phyloP scores from a whole-genome alignment of 192 early-diverging fungal genomes.

The Kickxella alabastrina region DNA sequence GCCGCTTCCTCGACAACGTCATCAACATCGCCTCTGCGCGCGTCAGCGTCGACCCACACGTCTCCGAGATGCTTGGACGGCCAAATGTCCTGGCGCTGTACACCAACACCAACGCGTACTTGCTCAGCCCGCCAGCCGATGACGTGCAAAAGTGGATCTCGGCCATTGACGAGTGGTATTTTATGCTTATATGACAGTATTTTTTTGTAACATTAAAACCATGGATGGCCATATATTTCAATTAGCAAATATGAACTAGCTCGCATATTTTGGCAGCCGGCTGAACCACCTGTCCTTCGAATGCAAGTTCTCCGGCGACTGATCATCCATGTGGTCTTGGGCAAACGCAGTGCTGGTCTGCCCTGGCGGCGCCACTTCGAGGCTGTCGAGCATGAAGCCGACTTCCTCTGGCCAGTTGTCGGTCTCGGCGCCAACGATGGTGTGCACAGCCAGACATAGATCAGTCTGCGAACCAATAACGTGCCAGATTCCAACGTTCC shows the following conservation, averaged over 20 bases:
- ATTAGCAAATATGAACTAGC: too few species aligned
- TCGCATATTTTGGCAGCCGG: slow-evolving; percentile 33
- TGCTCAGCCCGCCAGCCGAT: slow-evolving; percentile 22
- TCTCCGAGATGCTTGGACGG: slow-evolving; percentile 31
- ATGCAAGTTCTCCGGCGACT: neutral
- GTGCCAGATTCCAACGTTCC: slow-evolving; percentile 41
- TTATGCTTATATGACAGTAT: slow-evolving; percentile 9
- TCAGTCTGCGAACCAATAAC: slow-evolving; percentile 31
- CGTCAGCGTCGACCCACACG: slow-evolving; percentile 11
- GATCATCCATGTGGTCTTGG: neutral
- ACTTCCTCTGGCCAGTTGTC: slow-evolving; percentile 42
- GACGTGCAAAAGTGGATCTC: slow-evolving; percentile 45
- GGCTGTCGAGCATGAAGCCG: slow-evolving; percentile 31
- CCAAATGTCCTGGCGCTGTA: slow-evolving; percentile 33
- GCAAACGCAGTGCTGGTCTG: neutral
- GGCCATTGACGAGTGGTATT: slow-evolving; percentile 50
- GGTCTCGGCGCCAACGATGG: slow-evolving; percentile 38
- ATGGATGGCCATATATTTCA: neutral
- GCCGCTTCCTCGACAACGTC: slow-evolving; percentile 67
- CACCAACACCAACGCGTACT: slow-evolving; percentile 31
- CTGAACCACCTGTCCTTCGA: slow-evolving; percentile 27
- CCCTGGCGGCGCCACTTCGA: slow-evolving; percentile 20
- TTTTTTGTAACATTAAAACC: neutral
- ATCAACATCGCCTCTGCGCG: slow-evolving; percentile 70
- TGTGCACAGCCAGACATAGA: slow-evolving; percentile 20